A percentile compares a stretch with the other conserved stretches of the same genome.
Evolutionary conservation across 176 grass and related monocot species (phyloP).

Genomic region (Hyparrhenia diplandra): DNA sequence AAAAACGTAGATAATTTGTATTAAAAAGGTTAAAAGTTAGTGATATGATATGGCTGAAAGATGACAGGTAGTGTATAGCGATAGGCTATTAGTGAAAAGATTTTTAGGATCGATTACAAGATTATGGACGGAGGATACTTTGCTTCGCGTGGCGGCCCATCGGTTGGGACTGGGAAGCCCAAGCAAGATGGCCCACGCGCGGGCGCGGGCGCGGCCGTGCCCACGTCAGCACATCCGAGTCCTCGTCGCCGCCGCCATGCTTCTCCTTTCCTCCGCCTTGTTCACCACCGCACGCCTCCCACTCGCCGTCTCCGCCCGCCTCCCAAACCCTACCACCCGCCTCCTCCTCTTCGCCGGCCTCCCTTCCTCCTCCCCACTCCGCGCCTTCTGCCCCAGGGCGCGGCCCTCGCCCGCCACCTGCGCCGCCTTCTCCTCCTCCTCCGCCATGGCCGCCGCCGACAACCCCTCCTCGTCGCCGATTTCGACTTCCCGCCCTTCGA

Average conservation of each 20-base stretch:
- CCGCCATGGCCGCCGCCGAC: background rate
- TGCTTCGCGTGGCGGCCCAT: background rate
- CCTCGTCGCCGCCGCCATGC: background rate
- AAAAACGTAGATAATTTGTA: too few relatives aligned
- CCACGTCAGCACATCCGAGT: background rate
- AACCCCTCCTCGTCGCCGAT: conserved; percentile 66
- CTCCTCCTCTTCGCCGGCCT: conserved; percentile 32
- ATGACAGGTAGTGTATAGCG: too few relatives aligned
- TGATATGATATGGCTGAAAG: too few relatives aligned
- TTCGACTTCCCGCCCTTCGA: conserved; percentile 84
- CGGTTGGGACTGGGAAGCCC: background rate
- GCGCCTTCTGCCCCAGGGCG: conserved; percentile 40
- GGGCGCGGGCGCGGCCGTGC: background rate
- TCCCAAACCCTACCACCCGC: conserved; percentile 13
- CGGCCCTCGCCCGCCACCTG: conserved; percentile 26
- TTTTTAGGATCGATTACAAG: too few relatives aligned
- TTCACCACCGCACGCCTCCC: conserved; percentile 4
- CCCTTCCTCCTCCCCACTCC: conserved; percentile 52
- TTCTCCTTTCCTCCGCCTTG: conserved; percentile 13
- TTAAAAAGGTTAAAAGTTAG: too few relatives aligned
- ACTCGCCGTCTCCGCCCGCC: conserved; percentile 21
- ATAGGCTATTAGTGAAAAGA: too few relatives aligned
- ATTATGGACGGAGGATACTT: background rate
- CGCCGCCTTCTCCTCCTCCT: conserved; percentile 24
- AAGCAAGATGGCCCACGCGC: background rate